Evolutionary conservation across 495 filamentous ascomycete species (phyloP).

Genomic region (Lepraria neglecta): DNA sequence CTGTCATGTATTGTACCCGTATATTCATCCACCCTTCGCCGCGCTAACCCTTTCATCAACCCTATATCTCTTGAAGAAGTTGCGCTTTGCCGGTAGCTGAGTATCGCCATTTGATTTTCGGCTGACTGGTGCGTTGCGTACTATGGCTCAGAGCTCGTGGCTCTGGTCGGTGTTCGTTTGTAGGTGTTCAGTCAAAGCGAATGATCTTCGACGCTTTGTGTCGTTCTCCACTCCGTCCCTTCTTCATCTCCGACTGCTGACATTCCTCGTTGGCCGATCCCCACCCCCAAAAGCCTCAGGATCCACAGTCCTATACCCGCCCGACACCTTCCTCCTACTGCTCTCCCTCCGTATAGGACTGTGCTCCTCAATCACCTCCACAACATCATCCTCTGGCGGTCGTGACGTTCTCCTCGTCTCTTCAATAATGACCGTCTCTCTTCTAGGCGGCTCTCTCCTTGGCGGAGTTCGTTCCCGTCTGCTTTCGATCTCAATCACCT

Average conservation of each 20-base stretch:
- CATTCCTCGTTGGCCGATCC: conserved; percentile 30
- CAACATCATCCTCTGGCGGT: conserved; percentile 29
- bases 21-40: not conserved
- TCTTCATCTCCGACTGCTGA: conserved; percentile 29
- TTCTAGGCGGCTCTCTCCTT: conserved; percentile 20
- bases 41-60: not conserved
- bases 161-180: not conserved
- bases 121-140: not conserved
- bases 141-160: not conserved
- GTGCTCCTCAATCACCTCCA: conserved; percentile 40
- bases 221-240: not conserved
- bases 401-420: conserved; percentile 27
- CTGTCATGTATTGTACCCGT: not conserved
- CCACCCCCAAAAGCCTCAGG: conserved; percentile 34
- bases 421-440: conserved; percentile 31
- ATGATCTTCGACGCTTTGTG: not conserved
- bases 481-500: conserved; percentile 26
- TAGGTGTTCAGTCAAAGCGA: not conserved
- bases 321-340: conserved; percentile 20
- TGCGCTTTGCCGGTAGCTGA: not conserved
- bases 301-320: conserved; percentile 34
- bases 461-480: conserved; percentile 31
- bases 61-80: not conserved
- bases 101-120: not conserved
- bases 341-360: conserved; percentile 23